These are phyloP conservation scores for Neocatenulostroma microsporum DNA, from an alignment of 2,329 filamentous ascomycete genomes.

Conservation along the genomic window DNA sequence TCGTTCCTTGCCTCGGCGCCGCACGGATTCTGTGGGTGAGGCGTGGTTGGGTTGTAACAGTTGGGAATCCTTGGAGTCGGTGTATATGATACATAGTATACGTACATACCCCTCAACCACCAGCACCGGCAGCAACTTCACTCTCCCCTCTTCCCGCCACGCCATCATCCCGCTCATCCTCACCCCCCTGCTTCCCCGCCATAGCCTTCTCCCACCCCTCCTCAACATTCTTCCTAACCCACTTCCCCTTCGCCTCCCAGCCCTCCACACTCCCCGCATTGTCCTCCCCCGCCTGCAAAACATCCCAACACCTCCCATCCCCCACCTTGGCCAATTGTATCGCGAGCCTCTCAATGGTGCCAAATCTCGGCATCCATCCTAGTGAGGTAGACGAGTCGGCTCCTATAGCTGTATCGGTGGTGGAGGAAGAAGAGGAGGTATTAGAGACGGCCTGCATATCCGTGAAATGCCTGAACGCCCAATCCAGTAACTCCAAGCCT, in stretches of 20 bases:
- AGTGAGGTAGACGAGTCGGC: constrained; percentile 5
- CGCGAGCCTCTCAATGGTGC: constrained; percentile 24
- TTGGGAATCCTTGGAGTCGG: too few relatives aligned
- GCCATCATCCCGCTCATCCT: neutral
- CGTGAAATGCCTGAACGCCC: constrained; percentile 26
- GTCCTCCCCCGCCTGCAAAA: constrained; percentile 26
- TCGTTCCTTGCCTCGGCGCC: too few relatives aligned
- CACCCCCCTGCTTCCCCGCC: neutral
- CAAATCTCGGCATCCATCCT: constrained; percentile 26
- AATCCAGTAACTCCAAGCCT: constrained; percentile 22
- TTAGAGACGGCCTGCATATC: constrained; percentile 24
- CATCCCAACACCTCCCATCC: constrained; percentile 29
- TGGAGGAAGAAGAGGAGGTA: neutral
- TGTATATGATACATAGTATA: too few relatives aligned
- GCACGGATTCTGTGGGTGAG: too few relatives aligned
- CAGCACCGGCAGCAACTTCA: too few relatives aligned
- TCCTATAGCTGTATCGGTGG: neutral
- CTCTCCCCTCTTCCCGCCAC: too few relatives aligned
- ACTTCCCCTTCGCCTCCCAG: constrained; percentile 20
- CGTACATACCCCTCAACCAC: too few relatives aligned
- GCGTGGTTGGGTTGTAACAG: too few relatives aligned
- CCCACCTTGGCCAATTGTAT: constrained; percentile 18
- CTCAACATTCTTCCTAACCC: constrained; percentile 21
- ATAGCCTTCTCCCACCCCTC: constrained; percentile 16
- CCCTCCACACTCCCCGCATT: constrained; percentile 17